phyloP scores from a whole-genome alignment of 1,284 basidiomycete species.

The Naganishia sp. region DNA sequence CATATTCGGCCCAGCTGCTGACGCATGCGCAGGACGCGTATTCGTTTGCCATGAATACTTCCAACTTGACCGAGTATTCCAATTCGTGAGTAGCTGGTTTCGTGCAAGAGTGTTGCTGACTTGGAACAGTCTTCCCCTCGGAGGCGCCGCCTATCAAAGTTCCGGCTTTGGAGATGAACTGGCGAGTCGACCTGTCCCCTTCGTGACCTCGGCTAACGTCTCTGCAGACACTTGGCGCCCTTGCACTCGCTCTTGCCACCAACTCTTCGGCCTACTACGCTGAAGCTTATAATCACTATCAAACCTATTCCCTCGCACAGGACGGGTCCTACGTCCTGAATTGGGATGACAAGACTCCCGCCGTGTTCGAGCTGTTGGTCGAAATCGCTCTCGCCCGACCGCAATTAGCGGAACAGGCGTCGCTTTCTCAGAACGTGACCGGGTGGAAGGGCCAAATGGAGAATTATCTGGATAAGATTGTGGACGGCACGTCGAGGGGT shows the following conservation, averaged over 20 bases:
- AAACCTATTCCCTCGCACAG: conserved; percentile 60
- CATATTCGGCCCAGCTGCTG: conserved; percentile 70
- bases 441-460: conserved; percentile 73
- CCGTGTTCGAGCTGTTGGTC: conserved; percentile 68
- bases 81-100: conserved; percentile 15
- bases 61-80: conserved; percentile 39
- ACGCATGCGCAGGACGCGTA: conserved; percentile 74
- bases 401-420: conserved; percentile 63
- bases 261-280: conserved; percentile 64
- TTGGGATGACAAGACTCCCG: conserved; percentile 83
- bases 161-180: conserved; percentile 59
- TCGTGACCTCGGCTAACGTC: neutral
- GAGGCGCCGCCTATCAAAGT: conserved; percentile 69
- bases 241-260: conserved; percentile 73
- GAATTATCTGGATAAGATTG: conserved; percentile 71
- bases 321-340: conserved; percentile 67
- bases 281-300: conserved; percentile 67
- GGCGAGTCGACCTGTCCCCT: conserved; percentile 9
- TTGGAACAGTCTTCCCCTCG: conserved; percentile 61
- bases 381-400: conserved; percentile 54
- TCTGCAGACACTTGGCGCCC: conserved; percentile 63
- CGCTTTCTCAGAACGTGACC: conserved; percentile 60
- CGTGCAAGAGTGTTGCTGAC: neutral
- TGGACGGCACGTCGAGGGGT: conserved; percentile 61
- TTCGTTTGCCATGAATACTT: conserved; percentile 66